phyloP scores from a whole-genome alignment of 106 monocot genomes.

The Iris macrosiphon region DNA sequence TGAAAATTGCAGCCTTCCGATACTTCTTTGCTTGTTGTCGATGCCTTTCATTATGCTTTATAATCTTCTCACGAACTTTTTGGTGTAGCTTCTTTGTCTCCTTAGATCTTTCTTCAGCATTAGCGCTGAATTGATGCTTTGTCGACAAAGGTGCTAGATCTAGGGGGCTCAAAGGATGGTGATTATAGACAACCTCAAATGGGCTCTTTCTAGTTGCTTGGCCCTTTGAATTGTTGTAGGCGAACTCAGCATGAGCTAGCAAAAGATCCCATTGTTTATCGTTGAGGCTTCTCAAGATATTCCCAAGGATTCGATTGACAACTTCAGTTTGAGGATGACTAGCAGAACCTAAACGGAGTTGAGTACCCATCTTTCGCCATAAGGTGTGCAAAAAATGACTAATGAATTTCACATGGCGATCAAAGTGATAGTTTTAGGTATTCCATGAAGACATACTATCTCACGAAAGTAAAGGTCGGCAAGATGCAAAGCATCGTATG shows the following conservation, averaged over 20 bases:
- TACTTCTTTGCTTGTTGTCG: not conserved
- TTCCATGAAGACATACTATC: too few relatives aligned
- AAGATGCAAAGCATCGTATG: too few relatives aligned
- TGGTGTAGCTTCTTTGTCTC: not conserved
- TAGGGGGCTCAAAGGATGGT: not conserved
- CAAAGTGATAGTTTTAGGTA: too few relatives aligned
- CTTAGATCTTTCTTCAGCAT: not conserved
- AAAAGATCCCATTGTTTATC: not conserved
- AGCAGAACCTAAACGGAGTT: not conserved
- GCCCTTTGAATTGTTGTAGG: not conserved
- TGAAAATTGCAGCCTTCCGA: too few relatives aligned
- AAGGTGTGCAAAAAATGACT: constrained; percentile 5
- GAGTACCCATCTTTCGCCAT: not conserved
- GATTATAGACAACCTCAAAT: not conserved
- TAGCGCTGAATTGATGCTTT: not conserved
- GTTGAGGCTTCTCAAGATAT: not conserved
- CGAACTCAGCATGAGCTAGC: not conserved
- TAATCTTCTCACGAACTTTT: not conserved
- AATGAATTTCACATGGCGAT: not conserved
- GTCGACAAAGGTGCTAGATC: not conserved
- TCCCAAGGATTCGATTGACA: not conserved
- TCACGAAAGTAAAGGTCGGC: too few relatives aligned
- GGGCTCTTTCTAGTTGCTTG: not conserved
- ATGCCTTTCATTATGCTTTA: constrained; percentile 5
- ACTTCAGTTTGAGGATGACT: constrained; percentile 3